These are phyloP conservation scores for Westerdykella sp. DNA, from an alignment of 2,329 filamentous ascomycete species.

Conservation along the genomic window DNA sequence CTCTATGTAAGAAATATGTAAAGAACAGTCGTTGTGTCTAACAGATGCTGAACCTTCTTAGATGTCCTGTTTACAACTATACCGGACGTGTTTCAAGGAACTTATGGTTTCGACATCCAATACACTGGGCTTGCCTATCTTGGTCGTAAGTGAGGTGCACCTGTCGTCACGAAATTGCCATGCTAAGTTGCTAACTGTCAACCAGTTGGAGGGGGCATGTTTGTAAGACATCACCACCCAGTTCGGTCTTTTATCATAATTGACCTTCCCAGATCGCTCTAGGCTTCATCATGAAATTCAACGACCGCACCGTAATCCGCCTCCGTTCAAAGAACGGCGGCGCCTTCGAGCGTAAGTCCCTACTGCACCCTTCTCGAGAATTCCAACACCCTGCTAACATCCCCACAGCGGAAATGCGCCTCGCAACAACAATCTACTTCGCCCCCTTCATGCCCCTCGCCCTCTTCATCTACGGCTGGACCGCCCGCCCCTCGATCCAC, in stretches of 20 bases:
- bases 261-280: constrained; percentile 7
- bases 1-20: constrained; percentile 10
- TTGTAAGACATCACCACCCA: constrained; percentile 4
- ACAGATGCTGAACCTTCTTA: neutral
- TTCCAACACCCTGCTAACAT: constrained; percentile 1
- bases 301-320: constrained; percentile 11
- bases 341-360: constrained; percentile 12
- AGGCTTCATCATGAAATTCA: constrained; percentile 10
- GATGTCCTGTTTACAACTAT: constrained; percentile 19
- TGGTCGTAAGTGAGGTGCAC: constrained; percentile 12
- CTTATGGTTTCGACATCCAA: constrained; percentile 10
- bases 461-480: constrained; percentile 19
- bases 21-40: neutral
- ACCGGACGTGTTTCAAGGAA: constrained; percentile 12
- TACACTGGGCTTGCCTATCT: constrained; percentile 12
- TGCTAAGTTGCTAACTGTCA: neutral
- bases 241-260: neutral
- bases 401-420: constrained; percentile 28
- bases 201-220: constrained; percentile 15
- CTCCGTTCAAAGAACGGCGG: constrained; percentile 12
- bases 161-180: neutral
- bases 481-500: constrained; percentile 11
- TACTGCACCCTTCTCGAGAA: too few species aligned
- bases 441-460: constrained; percentile 24
- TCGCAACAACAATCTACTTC: constrained; percentile 43